Percentiles rank a stretch among this genome's conserved stretches.
These are phyloP conservation scores for Omphalotus olearius DNA, from an alignment of 1,284 basidiomycete genomes.

Conservation along the genomic window DNA sequence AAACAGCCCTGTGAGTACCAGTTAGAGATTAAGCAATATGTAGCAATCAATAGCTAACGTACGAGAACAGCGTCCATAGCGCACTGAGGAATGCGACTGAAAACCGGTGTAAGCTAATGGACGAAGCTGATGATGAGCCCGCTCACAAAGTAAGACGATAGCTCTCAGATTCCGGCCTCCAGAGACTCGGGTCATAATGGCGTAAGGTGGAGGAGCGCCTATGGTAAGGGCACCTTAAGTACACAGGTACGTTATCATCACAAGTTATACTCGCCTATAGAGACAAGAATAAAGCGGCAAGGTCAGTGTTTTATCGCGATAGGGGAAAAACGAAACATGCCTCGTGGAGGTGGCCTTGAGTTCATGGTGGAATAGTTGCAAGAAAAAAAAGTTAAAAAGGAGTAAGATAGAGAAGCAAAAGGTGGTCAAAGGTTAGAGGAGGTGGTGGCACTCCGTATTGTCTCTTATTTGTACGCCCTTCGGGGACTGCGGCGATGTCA, in stretches of 20 bases:
- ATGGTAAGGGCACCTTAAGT: neutral
- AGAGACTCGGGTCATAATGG: constrained; percentile 45
- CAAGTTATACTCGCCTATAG: no score
- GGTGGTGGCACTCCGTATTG: neutral
- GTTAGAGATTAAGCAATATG: constrained; percentile 10
- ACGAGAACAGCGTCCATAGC: constrained; percentile 63
- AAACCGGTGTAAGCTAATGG: neutral
- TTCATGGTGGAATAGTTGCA: constrained; percentile 25
- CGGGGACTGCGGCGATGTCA: neutral
- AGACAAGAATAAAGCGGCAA: no score
- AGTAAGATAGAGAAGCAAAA: neutral
- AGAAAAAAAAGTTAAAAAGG: neutral
- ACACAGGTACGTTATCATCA: no score
- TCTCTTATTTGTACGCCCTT: neutral
- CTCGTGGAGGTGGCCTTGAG: constrained; percentile 29
- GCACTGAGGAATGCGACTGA: constrained; percentile 45
- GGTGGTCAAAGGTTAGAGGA: neutral
- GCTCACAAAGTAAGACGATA: constrained; percentile 51
- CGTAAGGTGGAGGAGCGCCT: constrained; percentile 56
- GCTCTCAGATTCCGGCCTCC: constrained; percentile 56
- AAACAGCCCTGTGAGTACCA: constrained; percentile 43
- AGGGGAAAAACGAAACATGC: constrained; percentile 17
- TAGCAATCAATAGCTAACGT: constrained; percentile 23
- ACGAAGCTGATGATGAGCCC: neutral
- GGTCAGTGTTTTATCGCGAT: neutral